phyloP scores from a whole-genome alignment of 176 grass and related monocot species.

The Thalia dealbata region DNA sequence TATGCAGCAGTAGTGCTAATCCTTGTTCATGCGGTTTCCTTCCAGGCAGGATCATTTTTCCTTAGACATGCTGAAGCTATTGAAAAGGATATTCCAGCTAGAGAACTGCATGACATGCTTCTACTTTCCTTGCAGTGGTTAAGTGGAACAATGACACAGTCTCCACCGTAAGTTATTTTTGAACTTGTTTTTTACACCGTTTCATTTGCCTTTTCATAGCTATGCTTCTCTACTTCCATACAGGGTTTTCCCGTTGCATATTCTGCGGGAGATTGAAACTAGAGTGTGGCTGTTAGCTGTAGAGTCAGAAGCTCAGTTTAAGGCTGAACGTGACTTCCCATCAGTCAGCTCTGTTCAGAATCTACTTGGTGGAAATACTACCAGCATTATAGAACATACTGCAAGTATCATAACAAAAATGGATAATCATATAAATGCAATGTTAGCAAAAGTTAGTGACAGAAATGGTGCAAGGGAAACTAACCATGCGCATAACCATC shows the following conservation, averaged over 20 bases:
- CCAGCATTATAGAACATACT: conserved; percentile 89
- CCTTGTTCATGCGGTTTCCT: neutral
- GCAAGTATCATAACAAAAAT: conserved; percentile 80
- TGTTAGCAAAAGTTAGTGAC: conserved; percentile 39
- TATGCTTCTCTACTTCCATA: conserved; percentile 21
- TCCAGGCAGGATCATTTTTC: conserved; percentile 84
- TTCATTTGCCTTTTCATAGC: conserved; percentile 13
- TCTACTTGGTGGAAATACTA: conserved; percentile 40
- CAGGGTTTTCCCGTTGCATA: conserved; percentile 91
- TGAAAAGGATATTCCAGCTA: conserved; percentile 74
- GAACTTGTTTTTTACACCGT: neutral
- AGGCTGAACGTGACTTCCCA: conserved; percentile 46
- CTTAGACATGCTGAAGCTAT: conserved; percentile 92
- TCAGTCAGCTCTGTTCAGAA: conserved; percentile 43
- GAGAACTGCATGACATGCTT: conserved; percentile 89
- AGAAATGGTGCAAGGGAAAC: conserved; percentile 48
- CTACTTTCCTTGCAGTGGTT: conserved; percentile 89
- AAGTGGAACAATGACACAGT: conserved; percentile 89
- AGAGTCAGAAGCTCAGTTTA: conserved; percentile 73
- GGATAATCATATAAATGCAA: conserved; percentile 71
- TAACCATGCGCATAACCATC: conserved; percentile 27
- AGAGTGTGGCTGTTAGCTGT: conserved; percentile 96
- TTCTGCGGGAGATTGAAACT: conserved; percentile 94
- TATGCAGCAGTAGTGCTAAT: neutral
- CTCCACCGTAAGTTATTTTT: conserved; percentile 57